Conservation (phyloP, 495 filamentous ascomycete species). For the Cudoniella acicularis region DNA sequence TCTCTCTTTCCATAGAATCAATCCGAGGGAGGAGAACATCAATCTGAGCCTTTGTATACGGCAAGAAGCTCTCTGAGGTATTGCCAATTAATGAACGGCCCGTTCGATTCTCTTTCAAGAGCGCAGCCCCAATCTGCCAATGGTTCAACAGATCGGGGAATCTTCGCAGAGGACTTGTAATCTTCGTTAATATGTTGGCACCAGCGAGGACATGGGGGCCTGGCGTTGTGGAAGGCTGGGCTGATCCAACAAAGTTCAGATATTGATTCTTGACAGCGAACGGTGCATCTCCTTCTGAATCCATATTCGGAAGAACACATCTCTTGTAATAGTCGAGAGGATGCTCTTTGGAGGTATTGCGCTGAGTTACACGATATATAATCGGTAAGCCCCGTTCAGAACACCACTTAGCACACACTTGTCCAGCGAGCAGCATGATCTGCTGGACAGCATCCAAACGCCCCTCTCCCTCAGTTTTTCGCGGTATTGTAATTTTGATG, state of each 20-base stretch:
- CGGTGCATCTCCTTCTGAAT: constrained; percentile 25
- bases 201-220: constrained; percentile 59
- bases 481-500: constrained; percentile 9
- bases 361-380: constrained; percentile 68
- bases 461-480: neutral
- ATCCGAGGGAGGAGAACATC: constrained; percentile 50
- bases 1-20: constrained; percentile 44
- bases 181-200: constrained; percentile 67
- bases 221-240: constrained; percentile 45
- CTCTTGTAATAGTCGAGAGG: constrained; percentile 29
- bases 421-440: constrained; percentile 76
- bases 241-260: constrained; percentile 45
- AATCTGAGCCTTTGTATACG: constrained; percentile 57
- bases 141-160: constrained; percentile 81
- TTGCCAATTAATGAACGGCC: constrained; percentile 48
- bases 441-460: neutral
- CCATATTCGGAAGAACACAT: constrained; percentile 29
- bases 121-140: constrained; percentile 84
- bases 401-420: constrained; percentile 71
- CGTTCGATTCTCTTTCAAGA: constrained; percentile 62
- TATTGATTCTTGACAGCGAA: constrained; percentile 31
- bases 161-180: constrained; percentile 82
- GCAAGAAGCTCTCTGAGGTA: constrained; percentile 45
- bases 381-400: constrained; percentile 70
- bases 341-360: constrained; percentile 49